A percentile compares a stretch with the other conserved stretches of the same genome.
phyloP scores from a whole-genome alignment of 108 stramenopile species.

The Skeletonema potamos region DNA sequence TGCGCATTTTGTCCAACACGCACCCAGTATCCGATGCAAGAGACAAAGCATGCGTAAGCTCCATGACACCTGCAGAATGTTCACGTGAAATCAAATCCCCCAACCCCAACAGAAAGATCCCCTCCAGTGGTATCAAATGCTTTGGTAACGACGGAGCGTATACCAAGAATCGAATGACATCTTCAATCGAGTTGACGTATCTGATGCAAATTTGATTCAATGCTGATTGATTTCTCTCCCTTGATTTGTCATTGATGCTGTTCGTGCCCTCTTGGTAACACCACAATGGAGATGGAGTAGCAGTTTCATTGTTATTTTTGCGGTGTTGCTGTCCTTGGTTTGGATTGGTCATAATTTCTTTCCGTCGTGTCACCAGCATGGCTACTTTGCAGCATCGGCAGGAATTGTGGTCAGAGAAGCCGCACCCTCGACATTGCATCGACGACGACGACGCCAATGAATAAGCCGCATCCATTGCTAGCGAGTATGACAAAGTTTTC shows the following conservation, averaged over 20 bases:
- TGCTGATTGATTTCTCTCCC: constrained; percentile 4
- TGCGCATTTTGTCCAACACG: not conserved
- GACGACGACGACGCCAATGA: not conserved
- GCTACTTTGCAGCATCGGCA: constrained; percentile 40
- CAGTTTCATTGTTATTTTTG: not conserved
- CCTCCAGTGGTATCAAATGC: constrained; percentile 17
- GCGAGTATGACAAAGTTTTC: constrained; percentile 14
- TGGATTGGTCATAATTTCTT: no score
- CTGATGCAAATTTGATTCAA: constrained; percentile 29
- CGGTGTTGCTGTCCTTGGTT: constrained; percentile 1
- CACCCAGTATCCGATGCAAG: not conserved
- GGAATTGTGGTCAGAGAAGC: not conserved
- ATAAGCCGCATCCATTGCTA: constrained; percentile 37
- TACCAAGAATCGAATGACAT: constrained; percentile 23
- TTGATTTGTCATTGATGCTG: not conserved
- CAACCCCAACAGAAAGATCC: constrained; percentile 24
- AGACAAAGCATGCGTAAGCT: constrained; percentile 20
- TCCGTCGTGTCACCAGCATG: constrained; percentile 18
- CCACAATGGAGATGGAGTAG: not conserved
- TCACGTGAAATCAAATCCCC: constrained; percentile 11
- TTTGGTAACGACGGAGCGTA: constrained; percentile 33
- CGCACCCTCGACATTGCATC: constrained; percentile 4
- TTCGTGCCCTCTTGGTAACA: not conserved
- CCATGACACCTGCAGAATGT: constrained; percentile 5
- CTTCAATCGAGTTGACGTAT: constrained; percentile 26